Conservation (phyloP, 2,329 filamentous ascomycete species). For the Trichoderma pleuroti region DNA sequence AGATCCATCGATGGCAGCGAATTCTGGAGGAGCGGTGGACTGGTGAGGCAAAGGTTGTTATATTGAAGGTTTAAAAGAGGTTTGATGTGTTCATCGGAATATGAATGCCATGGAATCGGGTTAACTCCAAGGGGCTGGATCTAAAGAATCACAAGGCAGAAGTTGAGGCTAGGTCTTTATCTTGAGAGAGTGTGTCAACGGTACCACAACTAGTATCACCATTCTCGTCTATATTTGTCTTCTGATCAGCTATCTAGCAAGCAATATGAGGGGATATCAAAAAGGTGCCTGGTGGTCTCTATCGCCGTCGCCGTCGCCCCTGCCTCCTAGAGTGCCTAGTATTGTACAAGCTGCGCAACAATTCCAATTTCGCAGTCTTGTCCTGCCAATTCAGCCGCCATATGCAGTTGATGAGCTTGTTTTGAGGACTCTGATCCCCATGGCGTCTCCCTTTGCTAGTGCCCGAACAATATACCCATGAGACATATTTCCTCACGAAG, state of each 20-base stretch:
- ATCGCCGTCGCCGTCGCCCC: no score
- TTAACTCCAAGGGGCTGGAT: not conserved
- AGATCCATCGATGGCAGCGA: conserved; percentile 31
- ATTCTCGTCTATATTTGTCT: not conserved
- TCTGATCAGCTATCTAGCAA: no score
- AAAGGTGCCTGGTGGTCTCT: no score
- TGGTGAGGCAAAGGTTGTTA: conserved; percentile 16
- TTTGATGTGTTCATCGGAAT: not conserved
- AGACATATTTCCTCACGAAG: not conserved
- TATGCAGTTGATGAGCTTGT: not conserved
- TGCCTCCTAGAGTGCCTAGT: fast-evolving
- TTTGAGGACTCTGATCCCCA: not conserved
- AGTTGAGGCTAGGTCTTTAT: not conserved
- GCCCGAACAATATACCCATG: not conserved
- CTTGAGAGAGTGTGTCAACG: not conserved
- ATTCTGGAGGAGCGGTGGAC: conserved; percentile 30
- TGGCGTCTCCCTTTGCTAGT: not conserved
- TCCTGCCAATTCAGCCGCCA: not conserved
- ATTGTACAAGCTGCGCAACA: not conserved
- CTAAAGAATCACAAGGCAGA: not conserved
- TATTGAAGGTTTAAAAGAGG: not conserved
- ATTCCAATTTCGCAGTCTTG: not conserved
- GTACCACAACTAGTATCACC: not conserved
- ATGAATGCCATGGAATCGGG: not conserved
- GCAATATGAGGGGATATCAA: no score